These are phyloP conservation scores for Vigna trinervia DNA, from an alignment of 306 rosid genomes.

Conservation along the genomic window DNA sequence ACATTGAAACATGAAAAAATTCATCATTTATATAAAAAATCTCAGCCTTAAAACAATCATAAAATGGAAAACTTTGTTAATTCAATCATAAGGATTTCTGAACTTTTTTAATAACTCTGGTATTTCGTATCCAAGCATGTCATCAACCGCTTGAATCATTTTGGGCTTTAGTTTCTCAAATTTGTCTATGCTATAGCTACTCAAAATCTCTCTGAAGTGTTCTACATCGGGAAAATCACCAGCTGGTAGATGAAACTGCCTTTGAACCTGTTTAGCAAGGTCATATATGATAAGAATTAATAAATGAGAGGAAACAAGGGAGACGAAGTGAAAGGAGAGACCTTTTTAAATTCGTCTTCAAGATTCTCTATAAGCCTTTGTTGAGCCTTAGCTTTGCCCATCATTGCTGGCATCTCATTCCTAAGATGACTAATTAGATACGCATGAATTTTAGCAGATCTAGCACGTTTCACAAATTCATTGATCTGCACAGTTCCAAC, in stretches of 20 bases:
- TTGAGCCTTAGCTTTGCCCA: slow-evolving; percentile 93
- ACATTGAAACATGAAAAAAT: not conserved
- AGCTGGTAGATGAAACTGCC: slow-evolving; percentile 85
- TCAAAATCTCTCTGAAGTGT: slow-evolving; percentile 69
- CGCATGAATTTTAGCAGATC: slow-evolving; percentile 97
- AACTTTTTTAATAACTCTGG: slow-evolving; percentile 90
- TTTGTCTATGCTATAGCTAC: slow-evolving; percentile 75
- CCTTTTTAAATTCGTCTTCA: slow-evolving; percentile 90
- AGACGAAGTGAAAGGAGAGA: not conserved
- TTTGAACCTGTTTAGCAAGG: slow-evolving; percentile 69
- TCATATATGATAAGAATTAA: slow-evolving; percentile 6
- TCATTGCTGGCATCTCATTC: slow-evolving; percentile 91
- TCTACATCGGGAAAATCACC: slow-evolving; percentile 93
- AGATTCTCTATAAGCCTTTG: slow-evolving; percentile 80
- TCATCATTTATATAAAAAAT: not conserved
- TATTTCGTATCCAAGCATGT: slow-evolving; percentile 94
- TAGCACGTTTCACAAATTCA: slow-evolving; percentile 95
- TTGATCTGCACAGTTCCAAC: slow-evolving; percentile 68
- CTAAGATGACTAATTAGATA: slow-evolving; percentile 84
- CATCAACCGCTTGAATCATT: slow-evolving; percentile 89
- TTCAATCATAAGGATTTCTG: slow-evolving; percentile 78
- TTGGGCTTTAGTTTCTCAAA: slow-evolving; percentile 92
- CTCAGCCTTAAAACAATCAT: slow-evolving; percentile 9
- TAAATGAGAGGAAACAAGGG: slow-evolving; percentile 2
- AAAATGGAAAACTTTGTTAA: slow-evolving; percentile 3